A percentile compares a stretch with the other conserved stretches of the same genome.
Conservation (phyloP, 176 grass and related monocot species). For the Aegilops tauschii region DNA sequence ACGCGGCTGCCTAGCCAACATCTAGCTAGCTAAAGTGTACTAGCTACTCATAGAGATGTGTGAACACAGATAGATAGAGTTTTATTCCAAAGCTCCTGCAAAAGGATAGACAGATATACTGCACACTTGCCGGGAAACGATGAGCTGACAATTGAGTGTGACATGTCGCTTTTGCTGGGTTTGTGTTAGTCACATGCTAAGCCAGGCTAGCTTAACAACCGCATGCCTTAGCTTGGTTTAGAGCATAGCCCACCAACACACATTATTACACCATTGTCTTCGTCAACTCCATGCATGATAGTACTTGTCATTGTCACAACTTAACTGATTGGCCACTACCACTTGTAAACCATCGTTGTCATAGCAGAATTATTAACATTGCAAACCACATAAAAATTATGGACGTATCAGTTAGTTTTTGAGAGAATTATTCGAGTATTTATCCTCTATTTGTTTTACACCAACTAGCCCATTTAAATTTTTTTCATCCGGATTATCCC, state of each 20-base stretch:
- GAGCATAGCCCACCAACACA: neutral
- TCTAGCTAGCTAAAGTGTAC: too few relatives aligned
- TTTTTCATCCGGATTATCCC: too few relatives aligned
- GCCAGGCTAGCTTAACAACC: neutral
- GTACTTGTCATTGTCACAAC: neutral
- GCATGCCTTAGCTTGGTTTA: neutral
- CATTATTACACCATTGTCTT: neutral
- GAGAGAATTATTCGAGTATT: too few relatives aligned
- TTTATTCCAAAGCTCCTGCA: too few relatives aligned
- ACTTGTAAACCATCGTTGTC: neutral
- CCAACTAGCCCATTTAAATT: too few relatives aligned
- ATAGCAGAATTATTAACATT: neutral
- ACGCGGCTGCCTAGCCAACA: too few relatives aligned
- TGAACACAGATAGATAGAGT: too few relatives aligned
- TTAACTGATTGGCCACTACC: neutral
- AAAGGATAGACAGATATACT: neutral
- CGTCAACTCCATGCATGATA: neutral
- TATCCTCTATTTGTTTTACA: too few relatives aligned
- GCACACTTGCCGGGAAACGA: too few relatives aligned
- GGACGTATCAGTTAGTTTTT: too few relatives aligned
- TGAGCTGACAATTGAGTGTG: too few relatives aligned
- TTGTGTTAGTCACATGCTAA: conserved; percentile 28
- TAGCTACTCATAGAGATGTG: too few relatives aligned
- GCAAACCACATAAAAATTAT: neutral
- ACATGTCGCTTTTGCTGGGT: neutral